Base-by-base conservation (phyloP, 129 eudicot genomes). In the Tanacetum coccineum region DNA sequence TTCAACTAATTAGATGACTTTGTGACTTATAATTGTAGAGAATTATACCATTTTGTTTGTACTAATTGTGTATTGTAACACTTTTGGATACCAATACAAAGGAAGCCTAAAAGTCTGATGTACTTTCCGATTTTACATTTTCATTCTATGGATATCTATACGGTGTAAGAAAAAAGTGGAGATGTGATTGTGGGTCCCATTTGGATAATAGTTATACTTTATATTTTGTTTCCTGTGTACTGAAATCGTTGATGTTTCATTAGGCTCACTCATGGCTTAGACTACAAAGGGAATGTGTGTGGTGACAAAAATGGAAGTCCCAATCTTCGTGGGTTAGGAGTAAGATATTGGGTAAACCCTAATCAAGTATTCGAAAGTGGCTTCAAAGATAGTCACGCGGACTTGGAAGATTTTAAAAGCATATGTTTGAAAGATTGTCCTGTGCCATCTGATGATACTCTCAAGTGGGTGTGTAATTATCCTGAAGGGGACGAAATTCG, bases 361-460 rank as follows among this genome's bases (percentile, higher is more conserved):
- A 86, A 93, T 74, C 99, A 93, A 78, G 95, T 93, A 51, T 86
- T 84, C 32, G 84, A 88, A 84, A 83, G 89, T 68, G 96, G 96
- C 67, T 67, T 76, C 56, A 93, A 93, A 78, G 80, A 81, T 67
- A 84, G 77, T 52, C 82, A 80, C 10, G 78, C 84, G 51, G 70
- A 82, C 51, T 79, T 93, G 19, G 79, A 79, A 52, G 84, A 93
- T 77, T 89, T 87, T 51, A 71, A 95, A 70, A 86, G 86, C 45
- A 83, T 93, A 49, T 93, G 98, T 67, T 89, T 93, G 73, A 70
- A 82, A 85, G 91, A 86, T 66, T 93, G 98, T 69, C 98, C 98
- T 18, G 76, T 74, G 61, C 95, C 98, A 47, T 82, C 95, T 2
- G 96, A 82, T 17, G 96, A 88, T 70, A 69, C 85, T n/a, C 85